Evolutionary conservation across 2,329 filamentous ascomycete genomes (phyloP).

Genomic region (Chaetomiaceae sp.): DNA sequence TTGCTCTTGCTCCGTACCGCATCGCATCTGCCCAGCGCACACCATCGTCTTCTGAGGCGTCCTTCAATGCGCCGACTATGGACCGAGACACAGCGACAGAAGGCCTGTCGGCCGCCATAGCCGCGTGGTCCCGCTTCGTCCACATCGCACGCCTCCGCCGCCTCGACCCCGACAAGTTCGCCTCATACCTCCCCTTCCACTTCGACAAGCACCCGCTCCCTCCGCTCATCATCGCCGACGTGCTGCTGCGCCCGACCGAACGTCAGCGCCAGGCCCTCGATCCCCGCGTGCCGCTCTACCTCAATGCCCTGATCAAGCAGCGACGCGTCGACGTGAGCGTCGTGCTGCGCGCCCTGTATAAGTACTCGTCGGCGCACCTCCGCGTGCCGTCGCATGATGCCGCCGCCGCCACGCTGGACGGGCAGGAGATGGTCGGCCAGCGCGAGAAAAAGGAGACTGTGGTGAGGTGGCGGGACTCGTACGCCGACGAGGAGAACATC

Average conservation of each 20-base stretch:
- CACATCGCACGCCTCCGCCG: constrained; percentile 45
- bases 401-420: background rate
- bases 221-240: constrained; percentile 48
- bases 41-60: background rate
- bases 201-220: constrained; percentile 48
- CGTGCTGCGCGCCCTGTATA: constrained; percentile 51
- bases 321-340: constrained; percentile 50
- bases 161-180: constrained; percentile 50
- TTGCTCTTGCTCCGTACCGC: too few relatives aligned
- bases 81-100: constrained; percentile 10
- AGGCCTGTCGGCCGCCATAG: constrained; percentile 22
- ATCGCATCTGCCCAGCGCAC: too few relatives aligned
- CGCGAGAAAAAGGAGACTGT: constrained; percentile 17
- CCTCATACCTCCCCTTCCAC: constrained; percentile 45
- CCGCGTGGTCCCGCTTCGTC: constrained; percentile 50
- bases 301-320: constrained; percentile 50
- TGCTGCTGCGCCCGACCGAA: constrained; percentile 53
- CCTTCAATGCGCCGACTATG: constrained; percentile 20
- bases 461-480: constrained; percentile 55
- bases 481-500: constrained; percentile 76
- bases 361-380: constrained; percentile 50
- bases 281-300: constrained; percentile 54
- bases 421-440: constrained; percentile 18
- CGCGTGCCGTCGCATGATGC: constrained; percentile 22
- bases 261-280: constrained; percentile 49